Conservation (phyloP, 2,329 filamentous ascomycete genomes). For the Cytospora piceae region DNA sequence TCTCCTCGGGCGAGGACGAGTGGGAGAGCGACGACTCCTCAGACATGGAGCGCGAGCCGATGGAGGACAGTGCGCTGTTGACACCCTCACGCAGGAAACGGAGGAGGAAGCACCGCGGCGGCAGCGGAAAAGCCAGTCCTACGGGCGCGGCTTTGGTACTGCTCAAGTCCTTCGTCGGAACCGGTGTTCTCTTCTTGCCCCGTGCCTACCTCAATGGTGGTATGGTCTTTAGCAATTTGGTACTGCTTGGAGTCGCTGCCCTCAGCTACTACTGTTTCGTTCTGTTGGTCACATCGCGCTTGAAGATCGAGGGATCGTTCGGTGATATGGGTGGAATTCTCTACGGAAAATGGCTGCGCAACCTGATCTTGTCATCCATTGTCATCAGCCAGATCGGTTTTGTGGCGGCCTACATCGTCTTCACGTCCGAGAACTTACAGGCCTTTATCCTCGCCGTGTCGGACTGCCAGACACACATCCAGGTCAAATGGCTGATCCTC, state of each 20-base stretch:
- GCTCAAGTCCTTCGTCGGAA: conserved; percentile 97
- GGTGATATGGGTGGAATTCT: conserved; percentile 93
- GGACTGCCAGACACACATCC: conserved; percentile 81
- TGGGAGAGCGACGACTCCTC: conserved; percentile 59
- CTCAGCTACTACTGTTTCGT: conserved; percentile 99
- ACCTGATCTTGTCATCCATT: conserved; percentile 85
- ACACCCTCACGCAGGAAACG: conserved; percentile 74
- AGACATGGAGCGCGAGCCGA: conserved; percentile 74
- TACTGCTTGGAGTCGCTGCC: conserved; percentile 81
- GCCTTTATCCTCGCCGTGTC: conserved; percentile 93
- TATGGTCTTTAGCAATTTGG: conserved; percentile 93
- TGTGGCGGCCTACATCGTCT: conserved; percentile 93
- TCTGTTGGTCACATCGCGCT: conserved; percentile 81
- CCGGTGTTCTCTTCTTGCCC: conserved; percentile 90
- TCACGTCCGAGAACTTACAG: conserved; percentile 93
- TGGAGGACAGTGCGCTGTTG: conserved; percentile 84
- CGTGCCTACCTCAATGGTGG: conserved; percentile 94
- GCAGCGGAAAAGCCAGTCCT: conserved; percentile 75
- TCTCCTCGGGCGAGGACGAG: conserved; percentile 75
- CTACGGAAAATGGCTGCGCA: conserved; percentile 89
- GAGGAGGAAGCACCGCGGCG: conserved; percentile 74
- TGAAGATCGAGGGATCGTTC: conserved; percentile 90
- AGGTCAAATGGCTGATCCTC: conserved; percentile 87
- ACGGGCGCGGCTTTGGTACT: conserved; percentile 82
- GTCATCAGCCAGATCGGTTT: conserved; percentile 96